Percentiles rank a stretch among this genome's conserved stretches.
phyloP scores from a whole-genome alignment of 768 basidiomycete species.

The Lactifluus volemus region DNA sequence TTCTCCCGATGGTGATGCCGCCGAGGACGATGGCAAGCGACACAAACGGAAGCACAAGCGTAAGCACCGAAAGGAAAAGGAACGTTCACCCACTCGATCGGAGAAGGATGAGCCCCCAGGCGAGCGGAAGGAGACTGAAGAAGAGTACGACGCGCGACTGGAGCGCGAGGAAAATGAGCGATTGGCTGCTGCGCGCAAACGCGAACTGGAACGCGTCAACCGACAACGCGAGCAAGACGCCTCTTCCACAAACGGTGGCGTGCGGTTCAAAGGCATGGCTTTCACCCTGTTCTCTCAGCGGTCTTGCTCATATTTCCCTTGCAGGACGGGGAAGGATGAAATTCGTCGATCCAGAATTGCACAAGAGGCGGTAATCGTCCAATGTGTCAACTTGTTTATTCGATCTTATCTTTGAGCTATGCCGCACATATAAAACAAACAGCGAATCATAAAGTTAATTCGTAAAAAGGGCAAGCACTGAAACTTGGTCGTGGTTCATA shows the following conservation, averaged over 20 bases:
- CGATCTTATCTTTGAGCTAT: neutral
- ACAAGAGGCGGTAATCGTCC: constrained; percentile 21
- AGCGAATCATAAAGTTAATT: constrained; percentile 14
- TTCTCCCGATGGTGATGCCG: constrained; percentile 2
- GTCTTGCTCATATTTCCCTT: neutral
- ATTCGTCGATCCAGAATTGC: constrained; percentile 50
- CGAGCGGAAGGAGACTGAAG: constrained; percentile 45
- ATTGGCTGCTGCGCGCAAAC: constrained; percentile 36
- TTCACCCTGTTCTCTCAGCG: neutral
- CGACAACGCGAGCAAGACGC: constrained; percentile 29
- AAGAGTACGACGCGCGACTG: constrained; percentile 61
- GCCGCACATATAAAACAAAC: constrained; percentile 4
- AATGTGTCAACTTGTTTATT: neutral
- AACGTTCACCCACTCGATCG: constrained; percentile 14
- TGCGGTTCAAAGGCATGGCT: constrained; percentile 55
- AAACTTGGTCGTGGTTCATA: constrained; percentile 10
- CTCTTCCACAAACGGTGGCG: constrained; percentile 36
- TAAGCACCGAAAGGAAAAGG: constrained; percentile 25
- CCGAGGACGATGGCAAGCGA: constrained; percentile 11
- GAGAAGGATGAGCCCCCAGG: neutral
- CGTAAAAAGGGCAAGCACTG: constrained; percentile 4
- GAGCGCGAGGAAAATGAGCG: constrained; percentile 61
- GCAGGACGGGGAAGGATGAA: constrained; percentile 61
- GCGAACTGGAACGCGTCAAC: constrained; percentile 43
- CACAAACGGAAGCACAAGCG: constrained; percentile 23